A percentile compares a stretch with the other conserved stretches of the same genome.
These are phyloP conservation scores for Petrea volubilis DNA, from an alignment of 257 asterid genomes.

Conservation along the genomic window DNA sequence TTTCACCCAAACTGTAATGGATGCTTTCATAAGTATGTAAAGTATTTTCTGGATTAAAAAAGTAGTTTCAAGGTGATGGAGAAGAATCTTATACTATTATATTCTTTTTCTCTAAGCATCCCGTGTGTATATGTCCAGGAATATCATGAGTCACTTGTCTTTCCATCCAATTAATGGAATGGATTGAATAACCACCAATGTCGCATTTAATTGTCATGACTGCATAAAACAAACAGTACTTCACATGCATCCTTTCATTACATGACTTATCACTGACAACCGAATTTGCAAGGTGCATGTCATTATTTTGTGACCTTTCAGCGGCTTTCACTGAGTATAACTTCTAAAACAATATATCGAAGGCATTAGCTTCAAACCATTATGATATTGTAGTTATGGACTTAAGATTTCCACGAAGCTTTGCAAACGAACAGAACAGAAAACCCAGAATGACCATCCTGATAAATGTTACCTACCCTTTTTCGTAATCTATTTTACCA, in stretches of 20 bases:
- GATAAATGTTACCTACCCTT: neutral
- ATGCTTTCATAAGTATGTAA: no score
- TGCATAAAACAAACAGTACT: neutral
- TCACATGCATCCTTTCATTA: neutral
- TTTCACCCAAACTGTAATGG: no score
- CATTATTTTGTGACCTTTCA: neutral
- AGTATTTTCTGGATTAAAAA: no score
- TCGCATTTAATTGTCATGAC: neutral
- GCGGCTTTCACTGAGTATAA: no score
- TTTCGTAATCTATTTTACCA: neutral
- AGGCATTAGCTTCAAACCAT: neutral
- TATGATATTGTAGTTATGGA: neutral
- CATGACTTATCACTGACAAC: neutral
- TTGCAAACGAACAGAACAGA: neutral
- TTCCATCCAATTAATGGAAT: neutral
- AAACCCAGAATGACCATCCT: neutral
- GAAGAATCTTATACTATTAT: neutral
- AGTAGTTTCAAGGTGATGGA: no score
- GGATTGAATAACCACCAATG: neutral
- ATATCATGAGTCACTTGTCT: neutral
- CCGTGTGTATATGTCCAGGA: no score
- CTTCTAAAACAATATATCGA: neutral
- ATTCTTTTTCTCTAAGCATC: no score
- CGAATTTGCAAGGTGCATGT: neutral
- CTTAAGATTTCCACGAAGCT: neutral